A percentile compares a stretch with the other conserved stretches of the same genome.
phyloP scores from a whole-genome alignment of 176 grass and related monocot species.

The Hordeum marinum region DNA sequence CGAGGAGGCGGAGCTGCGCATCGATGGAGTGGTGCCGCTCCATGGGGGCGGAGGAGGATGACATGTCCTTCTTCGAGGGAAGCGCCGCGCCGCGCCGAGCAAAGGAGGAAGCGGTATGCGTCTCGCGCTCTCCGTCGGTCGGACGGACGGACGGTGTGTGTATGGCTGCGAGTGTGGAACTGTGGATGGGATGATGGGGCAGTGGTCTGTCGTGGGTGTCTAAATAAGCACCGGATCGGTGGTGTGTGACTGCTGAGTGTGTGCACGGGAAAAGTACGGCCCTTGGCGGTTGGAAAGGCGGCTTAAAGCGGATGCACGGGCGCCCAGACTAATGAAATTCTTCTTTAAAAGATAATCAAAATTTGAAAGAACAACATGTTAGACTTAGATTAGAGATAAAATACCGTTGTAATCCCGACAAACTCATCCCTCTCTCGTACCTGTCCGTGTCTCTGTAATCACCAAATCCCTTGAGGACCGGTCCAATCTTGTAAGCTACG shows the following conservation, averaged over 20 bases:
- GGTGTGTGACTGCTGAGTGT: not conserved
- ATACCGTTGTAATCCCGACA: too few species aligned
- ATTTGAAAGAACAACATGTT: too few species aligned
- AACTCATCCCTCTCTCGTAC: too few species aligned
- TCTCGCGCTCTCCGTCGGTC: not conserved
- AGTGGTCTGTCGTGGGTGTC: not conserved
- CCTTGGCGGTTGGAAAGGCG: conserved; percentile 15
- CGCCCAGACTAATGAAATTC: not conserved
- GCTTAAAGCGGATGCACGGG: not conserved
- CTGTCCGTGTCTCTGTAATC: too few species aligned
- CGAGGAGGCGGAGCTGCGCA: conserved; percentile 52
- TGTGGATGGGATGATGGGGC: not conserved
- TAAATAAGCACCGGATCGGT: not conserved
- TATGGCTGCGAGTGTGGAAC: conserved; percentile 1
- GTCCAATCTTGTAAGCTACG: too few species aligned
- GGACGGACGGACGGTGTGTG: not conserved
- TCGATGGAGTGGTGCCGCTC: conserved; percentile 65
- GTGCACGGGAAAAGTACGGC: conserved; percentile 11
- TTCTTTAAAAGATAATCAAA: too few species aligned
- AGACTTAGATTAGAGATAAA: too few species aligned
- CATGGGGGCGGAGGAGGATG: not conserved
- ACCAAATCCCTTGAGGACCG: too few species aligned
- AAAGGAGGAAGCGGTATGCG: not conserved
- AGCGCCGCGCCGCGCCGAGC: not conserved
- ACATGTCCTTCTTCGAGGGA: not conserved